These are phyloP conservation scores for Tagetes patula DNA, from an alignment of 129 eudicot genomes.

Conservation along the genomic window DNA sequence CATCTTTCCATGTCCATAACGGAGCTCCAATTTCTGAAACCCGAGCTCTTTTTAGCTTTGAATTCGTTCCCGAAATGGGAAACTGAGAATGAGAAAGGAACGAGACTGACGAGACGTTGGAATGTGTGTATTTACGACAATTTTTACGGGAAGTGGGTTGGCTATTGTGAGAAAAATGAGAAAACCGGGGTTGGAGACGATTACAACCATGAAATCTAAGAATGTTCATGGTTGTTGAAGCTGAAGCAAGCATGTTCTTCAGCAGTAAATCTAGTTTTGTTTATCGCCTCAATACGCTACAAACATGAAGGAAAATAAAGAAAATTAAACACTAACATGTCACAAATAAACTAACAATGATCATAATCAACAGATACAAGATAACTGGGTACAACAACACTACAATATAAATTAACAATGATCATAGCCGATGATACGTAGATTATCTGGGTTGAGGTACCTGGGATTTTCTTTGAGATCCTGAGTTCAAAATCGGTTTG, in stretches of 20 bases:
- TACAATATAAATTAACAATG: too few relatives aligned
- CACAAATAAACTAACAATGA: not conserved
- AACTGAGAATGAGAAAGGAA: conserved; percentile 21
- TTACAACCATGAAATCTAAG: conserved; percentile 37
- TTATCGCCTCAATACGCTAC: conserved; percentile 11
- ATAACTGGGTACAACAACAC: too few relatives aligned
- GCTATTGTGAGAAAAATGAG: conserved; percentile 18
- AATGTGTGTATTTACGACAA: conserved; percentile 23
- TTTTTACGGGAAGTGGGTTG: conserved; percentile 19
- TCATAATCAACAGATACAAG: not conserved
- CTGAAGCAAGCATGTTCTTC: conserved; percentile 26
- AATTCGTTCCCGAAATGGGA: conserved; percentile 19
- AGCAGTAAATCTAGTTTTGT: not conserved
- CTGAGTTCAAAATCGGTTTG: too few relatives aligned
- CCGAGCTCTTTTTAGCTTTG: conserved; percentile 23
- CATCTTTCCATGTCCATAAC: conserved; percentile 34
- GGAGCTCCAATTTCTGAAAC: conserved; percentile 41
- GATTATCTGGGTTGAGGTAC: too few relatives aligned
- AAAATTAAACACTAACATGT: too few relatives aligned
- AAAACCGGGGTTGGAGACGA: conserved; percentile 25
- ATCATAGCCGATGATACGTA: too few relatives aligned
- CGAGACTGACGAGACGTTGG: conserved; percentile 2
- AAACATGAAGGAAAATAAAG: not conserved
- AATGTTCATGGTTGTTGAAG: conserved; percentile 43
- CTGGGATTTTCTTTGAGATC: too few relatives aligned